Base-by-base conservation (phyloP, 1,284 basidiomycete genomes). In the Cronartium quercuum region DNA sequence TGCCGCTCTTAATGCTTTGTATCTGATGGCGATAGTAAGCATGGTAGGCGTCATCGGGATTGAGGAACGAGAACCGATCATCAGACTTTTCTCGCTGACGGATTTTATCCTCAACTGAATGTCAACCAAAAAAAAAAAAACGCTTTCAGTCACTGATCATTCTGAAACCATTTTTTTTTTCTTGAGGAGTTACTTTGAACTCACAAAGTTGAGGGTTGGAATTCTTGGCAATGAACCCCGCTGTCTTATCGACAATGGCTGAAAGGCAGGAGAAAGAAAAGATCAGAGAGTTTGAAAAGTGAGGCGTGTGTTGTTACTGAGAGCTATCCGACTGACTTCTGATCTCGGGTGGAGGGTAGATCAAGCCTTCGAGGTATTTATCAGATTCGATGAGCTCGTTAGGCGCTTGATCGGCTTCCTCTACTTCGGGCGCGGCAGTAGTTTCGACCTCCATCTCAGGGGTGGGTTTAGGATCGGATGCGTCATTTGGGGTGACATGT, bases 201-300 rank as follows among this genome's bases (percentile, higher is more conserved):
- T 65, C 34, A 75, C 66, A 93, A 78, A 90, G 88, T 13, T 87
- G 86, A 2, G 93, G 92, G 79, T 94, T 91, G 24, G 90, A 89
- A 34, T 92, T 93, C 78, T 91, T 90, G 24, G 94, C 92, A 77
- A 98, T 91, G 77, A 92, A 94, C n/a, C 87, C 83, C 13, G 96
- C 94, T 6, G 96, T 98, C 81, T 94, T 89, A 85, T 98, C 96
- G 79, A 98, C 94, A 76, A 98, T 93, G 77, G 89, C 91, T 92
- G 29, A 29, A 29, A 29, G 29, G 29, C 29, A 29, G 29, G 29
- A 29, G 2, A 29, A 29, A 29, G 29, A 29, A 29, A 29, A 2
- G 29, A 29, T 29, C 29, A 29, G 29, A 29, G 29, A 29, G 29
- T 2, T 29, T 29, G 29, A 29, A 29, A 29, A 29, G 1, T 29